Conservation (phyloP, 768 basidiomycete species). For the Imleria badia region DNA sequence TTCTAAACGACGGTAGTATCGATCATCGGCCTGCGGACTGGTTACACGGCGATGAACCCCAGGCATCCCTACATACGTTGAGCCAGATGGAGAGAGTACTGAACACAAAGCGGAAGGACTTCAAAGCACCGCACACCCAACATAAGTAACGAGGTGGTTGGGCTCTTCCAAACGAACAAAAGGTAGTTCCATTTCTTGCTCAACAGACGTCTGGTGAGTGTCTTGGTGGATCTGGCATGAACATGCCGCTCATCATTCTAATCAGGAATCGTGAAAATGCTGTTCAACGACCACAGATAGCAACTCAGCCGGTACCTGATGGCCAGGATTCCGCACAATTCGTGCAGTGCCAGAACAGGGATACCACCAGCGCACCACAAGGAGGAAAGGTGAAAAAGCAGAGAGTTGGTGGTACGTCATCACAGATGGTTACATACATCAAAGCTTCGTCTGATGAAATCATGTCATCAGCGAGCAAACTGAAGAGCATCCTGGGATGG, state of each 20-base stretch:
- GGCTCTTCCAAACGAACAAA: not conserved
- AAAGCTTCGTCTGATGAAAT: no score
- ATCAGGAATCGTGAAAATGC: conserved; percentile 3
- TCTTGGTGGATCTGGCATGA: no score
- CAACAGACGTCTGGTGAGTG: conserved; percentile 13
- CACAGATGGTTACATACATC: no score
- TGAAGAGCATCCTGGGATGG: conserved; percentile 2
- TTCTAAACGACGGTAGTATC: not conserved
- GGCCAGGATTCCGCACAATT: no score
- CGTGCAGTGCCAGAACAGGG: no score
- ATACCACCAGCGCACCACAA: not conserved
- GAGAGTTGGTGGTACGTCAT: not conserved
- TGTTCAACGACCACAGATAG: not conserved
- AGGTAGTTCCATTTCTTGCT: conserved; percentile 15
- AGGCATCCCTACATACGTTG: conserved; percentile 1
- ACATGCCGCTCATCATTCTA: not conserved
- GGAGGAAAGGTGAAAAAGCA: not conserved
- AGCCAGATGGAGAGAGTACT: conserved; percentile 9
- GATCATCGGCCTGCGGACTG: conserved; percentile 13
- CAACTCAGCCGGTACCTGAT: no score
- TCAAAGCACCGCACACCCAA: not conserved
- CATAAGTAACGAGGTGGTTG: conserved; percentile 1
- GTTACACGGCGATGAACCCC: conserved; percentile 3
- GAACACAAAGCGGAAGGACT: not conserved
- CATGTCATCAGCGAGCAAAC: not conserved